Percentiles rank a stretch among this genome's conserved stretches.
These are phyloP conservation scores for Moricandia arvensis DNA, from an alignment of 345 rosid genomes.

Conservation along the genomic window DNA sequence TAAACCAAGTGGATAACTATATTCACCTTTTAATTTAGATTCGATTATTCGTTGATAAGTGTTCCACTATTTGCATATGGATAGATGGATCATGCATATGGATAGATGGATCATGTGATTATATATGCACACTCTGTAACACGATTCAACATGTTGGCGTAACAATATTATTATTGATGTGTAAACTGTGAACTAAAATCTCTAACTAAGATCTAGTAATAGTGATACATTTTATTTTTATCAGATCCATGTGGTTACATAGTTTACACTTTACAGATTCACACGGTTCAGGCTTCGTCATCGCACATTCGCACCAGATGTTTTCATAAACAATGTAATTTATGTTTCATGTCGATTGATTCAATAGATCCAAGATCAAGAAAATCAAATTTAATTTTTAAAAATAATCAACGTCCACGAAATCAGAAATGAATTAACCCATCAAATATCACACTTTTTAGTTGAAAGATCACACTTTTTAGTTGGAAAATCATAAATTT, in stretches of 20 bases:
- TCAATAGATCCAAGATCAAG: neutral
- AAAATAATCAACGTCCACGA: neutral
- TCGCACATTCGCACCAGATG: neutral
- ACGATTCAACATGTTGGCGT: too few species aligned
- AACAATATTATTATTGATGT: neutral
- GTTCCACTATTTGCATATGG: neutral
- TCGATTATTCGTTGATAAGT: slow-evolving; percentile 5
- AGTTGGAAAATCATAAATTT: too few species aligned
- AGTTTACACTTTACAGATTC: neutral
- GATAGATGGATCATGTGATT: neutral
- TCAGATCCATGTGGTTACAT: neutral
- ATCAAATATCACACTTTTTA: neutral
- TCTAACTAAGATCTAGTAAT: neutral
- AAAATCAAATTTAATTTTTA: neutral
- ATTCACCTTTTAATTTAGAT: neutral
- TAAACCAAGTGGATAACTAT: too few species aligned
- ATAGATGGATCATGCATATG: too few species aligned
- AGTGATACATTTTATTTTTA: neutral
- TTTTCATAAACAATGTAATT: neutral
- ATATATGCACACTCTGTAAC: neutral
- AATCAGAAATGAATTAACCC: neutral
- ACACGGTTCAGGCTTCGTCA: too few species aligned
- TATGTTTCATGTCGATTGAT: neutral
- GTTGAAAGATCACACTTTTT: too few species aligned
- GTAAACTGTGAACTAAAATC: neutral